Evolutionary conservation across 106 monocot species (phyloP).

Genomic region (Apostasia shenzhenica): DNA sequence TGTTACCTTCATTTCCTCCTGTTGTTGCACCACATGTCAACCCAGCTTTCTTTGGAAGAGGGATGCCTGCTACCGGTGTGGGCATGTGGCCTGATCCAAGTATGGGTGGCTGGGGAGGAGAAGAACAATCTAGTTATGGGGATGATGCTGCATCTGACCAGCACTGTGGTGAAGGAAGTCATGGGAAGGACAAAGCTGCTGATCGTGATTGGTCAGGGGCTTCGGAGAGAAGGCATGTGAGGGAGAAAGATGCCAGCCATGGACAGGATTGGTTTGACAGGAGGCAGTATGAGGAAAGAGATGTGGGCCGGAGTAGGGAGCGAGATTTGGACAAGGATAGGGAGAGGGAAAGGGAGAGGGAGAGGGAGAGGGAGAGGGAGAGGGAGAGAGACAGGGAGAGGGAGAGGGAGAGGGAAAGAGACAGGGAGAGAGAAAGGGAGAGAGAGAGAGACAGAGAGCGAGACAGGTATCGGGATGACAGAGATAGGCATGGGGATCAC

Average conservation of each 20-base stretch:
- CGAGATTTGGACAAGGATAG: conserved; percentile 40
- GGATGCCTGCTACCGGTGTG: conserved; percentile 49
- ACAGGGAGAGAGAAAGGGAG: conserved; percentile 19
- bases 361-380: conserved; percentile 32
- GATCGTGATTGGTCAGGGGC: conserved; percentile 60
- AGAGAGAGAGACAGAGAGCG: conserved; percentile 33
- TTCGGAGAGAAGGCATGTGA: conserved; percentile 57
- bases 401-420: conserved; percentile 9
- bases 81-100: conserved; percentile 83
- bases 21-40: conserved; percentile 85
- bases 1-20: conserved; percentile 79
- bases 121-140: conserved; percentile 82
- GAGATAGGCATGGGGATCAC: conserved; percentile 56
- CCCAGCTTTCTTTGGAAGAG: conserved; percentile 85
- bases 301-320: conserved; percentile 32
- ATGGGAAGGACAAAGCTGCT: conserved; percentile 52
- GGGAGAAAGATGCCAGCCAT: conserved; percentile 53
- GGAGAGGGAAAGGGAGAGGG: conserved; percentile 33
- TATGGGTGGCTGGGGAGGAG: conserved; percentile 74
- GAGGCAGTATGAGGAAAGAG: conserved; percentile 57
- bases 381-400: conserved; percentile 27
- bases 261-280: conserved; percentile 55
- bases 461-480: conserved; percentile 65
- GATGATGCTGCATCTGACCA: conserved; percentile 88
- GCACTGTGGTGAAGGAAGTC: conserved; percentile 68